Evolutionary conservation across 2,329 filamentous ascomycete species (phyloP).

Genomic region (Lasiodiplodia theobromae): DNA sequence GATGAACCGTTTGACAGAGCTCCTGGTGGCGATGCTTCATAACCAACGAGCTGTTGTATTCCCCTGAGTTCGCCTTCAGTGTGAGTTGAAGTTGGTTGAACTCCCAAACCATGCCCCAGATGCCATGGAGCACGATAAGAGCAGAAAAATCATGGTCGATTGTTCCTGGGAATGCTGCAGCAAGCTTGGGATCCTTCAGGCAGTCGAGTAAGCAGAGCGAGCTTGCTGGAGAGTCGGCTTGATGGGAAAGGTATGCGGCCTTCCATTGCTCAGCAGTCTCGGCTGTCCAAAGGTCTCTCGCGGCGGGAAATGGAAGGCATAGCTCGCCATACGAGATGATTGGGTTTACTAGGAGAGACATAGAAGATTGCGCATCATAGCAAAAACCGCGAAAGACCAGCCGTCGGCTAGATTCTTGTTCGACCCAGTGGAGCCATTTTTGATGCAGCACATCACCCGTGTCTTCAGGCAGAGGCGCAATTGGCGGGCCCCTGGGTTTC

Average conservation of each 20-base stretch:
- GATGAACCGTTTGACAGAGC: conserved; percentile 64
- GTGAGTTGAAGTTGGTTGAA: conserved; percentile 33
- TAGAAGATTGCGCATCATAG: conserved; percentile 71
- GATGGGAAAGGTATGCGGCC: conserved; percentile 59
- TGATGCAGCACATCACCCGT: conserved; percentile 63
- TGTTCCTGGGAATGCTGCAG: conserved; percentile 57
- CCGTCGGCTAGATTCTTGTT: conserved; percentile 72
- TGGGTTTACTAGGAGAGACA: conserved; percentile 70
- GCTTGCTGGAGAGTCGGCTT: neutral
- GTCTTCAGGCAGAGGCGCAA: conserved; percentile 62
- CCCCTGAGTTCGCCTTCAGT: neutral
- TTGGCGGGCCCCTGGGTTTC: conserved; percentile 59
- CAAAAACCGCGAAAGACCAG: conserved; percentile 71
- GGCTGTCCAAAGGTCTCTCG: conserved; percentile 70
- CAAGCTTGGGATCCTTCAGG: conserved; percentile 57
- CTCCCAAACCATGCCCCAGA: conserved; percentile 29
- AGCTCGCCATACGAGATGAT: conserved; percentile 74
- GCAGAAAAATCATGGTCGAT: conserved; percentile 53
- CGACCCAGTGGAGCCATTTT: conserved; percentile 72
- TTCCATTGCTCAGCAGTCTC: conserved; percentile 71
- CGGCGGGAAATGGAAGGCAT: conserved; percentile 69
- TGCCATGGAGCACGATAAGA: conserved; percentile 18
- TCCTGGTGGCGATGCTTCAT: conserved; percentile 66
- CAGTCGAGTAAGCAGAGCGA: conserved; percentile 6
- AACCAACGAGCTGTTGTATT: conserved; percentile 19